phyloP scores from a whole-genome alignment of 257 asterid genomes.

The Dorcoceras hygrometricum region DNA sequence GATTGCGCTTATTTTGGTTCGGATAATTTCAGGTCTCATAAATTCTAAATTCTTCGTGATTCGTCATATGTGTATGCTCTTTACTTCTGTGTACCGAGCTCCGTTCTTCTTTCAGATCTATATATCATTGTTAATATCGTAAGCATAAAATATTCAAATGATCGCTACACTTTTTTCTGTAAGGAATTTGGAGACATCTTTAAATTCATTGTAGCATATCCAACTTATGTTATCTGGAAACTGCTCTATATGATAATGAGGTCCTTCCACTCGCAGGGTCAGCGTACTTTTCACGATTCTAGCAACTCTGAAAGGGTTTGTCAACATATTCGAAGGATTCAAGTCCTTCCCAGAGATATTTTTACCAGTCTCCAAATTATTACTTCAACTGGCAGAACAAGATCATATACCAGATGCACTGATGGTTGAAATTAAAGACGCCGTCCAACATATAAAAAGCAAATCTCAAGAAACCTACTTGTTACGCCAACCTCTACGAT shows the following conservation, averaged over 20 bases:
- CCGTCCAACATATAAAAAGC: slow-evolving; percentile 39
- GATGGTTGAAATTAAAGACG: slow-evolving; percentile 47
- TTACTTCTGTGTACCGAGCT: neutral
- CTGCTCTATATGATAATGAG: neutral
- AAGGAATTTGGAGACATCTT: neutral
- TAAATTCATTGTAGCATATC: neutral
- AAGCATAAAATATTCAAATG: neutral
- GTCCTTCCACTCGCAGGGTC: slow-evolving; percentile 49
- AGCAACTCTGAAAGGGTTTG: slow-evolving; percentile 68
- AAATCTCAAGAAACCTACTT: slow-evolving; percentile 52
- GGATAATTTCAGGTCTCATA: slow-evolving; percentile 69
- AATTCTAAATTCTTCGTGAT: neutral
- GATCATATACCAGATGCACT: slow-evolving; percentile 51
- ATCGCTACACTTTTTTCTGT: neutral
- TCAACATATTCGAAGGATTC: slow-evolving; percentile 42
- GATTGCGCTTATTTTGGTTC: slow-evolving; percentile 73
- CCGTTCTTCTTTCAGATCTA: neutral
- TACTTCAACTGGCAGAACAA: slow-evolving; percentile 49
- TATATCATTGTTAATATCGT: neutral
- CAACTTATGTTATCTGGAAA: neutral
- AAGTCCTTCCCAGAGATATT: slow-evolving; percentile 87
- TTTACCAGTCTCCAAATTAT: slow-evolving; percentile 52
- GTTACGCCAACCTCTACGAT: slow-evolving; percentile 66
- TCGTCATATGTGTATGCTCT: neutral
- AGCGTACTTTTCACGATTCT: slow-evolving; percentile 56